Percentiles rank a stretch among this genome's conserved stretches.
phyloP scores from a whole-genome alignment of 2,329 filamentous ascomycete species.

The Sporothrix protearum region DNA sequence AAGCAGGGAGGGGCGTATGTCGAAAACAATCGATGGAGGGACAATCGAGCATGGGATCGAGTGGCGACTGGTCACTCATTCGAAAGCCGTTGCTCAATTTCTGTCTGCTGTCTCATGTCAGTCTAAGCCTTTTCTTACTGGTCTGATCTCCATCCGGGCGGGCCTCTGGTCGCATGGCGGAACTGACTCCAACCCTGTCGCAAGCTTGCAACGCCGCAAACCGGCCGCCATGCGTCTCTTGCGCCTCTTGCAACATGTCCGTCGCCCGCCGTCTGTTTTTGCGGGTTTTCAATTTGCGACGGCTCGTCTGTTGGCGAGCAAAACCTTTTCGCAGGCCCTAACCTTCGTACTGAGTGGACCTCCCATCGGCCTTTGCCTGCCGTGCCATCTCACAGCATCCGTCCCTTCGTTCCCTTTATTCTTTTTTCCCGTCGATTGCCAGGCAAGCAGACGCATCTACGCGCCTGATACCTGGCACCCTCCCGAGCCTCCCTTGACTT shows the following conservation, averaged over 20 bases:
- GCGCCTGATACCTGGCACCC: conserved; percentile 1
- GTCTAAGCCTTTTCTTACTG: not conserved
- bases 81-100: not conserved
- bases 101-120: not conserved
- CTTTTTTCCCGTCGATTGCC: not conserved
- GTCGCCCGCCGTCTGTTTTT: not conserved
- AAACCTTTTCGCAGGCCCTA: not conserved
- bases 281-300: not conserved
- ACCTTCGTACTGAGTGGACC: not conserved
- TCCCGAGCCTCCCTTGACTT: not conserved
- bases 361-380: not conserved
- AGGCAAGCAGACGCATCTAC: not conserved
- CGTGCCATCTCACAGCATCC: not conserved
- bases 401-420: not conserved
- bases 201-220: not conserved
- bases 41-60: not conserved
- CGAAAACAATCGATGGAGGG: not conserved
- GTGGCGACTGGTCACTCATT: not conserved
- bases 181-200: not conserved
- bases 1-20: not conserved
- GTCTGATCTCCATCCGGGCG: not conserved
- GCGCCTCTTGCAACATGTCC: not conserved
- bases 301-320: not conserved
- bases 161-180: not conserved
- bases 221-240: not conserved